Evolutionary conservation across 768 basidiomycete species (phyloP).

Genomic region (Phylloporus sp.): DNA sequence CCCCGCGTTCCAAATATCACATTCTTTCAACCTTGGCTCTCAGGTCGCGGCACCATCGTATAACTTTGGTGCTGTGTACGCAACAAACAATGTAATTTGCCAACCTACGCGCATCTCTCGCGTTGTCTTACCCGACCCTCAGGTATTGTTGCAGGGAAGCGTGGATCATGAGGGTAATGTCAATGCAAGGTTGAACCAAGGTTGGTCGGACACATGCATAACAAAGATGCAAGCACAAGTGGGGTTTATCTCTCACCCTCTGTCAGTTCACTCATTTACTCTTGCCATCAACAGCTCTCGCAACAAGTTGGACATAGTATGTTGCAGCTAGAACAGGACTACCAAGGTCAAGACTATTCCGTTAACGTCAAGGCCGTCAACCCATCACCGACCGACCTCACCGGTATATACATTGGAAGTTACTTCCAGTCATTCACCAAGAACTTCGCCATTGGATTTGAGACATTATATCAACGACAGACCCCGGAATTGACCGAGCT

Average conservation of each 20-base stretch:
- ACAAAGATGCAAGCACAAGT: slow-evolving; percentile 91
- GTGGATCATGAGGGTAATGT: slow-evolving; percentile 93
- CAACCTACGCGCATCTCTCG: slow-evolving; percentile 11
- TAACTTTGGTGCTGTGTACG: slow-evolving; percentile 92
- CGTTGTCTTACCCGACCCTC: slow-evolving; percentile 15
- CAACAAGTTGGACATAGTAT: slow-evolving; percentile 78
- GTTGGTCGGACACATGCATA: slow-evolving; percentile 73
- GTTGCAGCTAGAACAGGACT: slow-evolving; percentile 93
- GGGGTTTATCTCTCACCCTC: slow-evolving; percentile 20
- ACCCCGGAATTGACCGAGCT: slow-evolving; percentile 68
- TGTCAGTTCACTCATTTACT: slow-evolving; percentile 1
- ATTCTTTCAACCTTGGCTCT: slow-evolving; percentile 90
- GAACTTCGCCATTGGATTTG: slow-evolving; percentile 83
- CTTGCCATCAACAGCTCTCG: slow-evolving; percentile 54
- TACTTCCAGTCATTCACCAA: slow-evolving; percentile 92
- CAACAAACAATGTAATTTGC: slow-evolving; percentile 64
- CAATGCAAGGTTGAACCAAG: slow-evolving; percentile 84
- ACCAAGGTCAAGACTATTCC: slow-evolving; percentile 82
- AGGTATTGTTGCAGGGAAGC: slow-evolving; percentile 92
- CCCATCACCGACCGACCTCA: slow-evolving; percentile 80
- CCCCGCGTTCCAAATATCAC: slow-evolving; percentile 98
- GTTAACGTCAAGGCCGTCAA: slow-evolving; percentile 87
- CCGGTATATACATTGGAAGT: slow-evolving; percentile 89
- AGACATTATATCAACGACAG: slow-evolving; percentile 79
- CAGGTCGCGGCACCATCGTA: slow-evolving; percentile 83